Conservation (phyloP, 225 moss, liverwort and hornwort species). For the Straminergon stramineum region DNA sequence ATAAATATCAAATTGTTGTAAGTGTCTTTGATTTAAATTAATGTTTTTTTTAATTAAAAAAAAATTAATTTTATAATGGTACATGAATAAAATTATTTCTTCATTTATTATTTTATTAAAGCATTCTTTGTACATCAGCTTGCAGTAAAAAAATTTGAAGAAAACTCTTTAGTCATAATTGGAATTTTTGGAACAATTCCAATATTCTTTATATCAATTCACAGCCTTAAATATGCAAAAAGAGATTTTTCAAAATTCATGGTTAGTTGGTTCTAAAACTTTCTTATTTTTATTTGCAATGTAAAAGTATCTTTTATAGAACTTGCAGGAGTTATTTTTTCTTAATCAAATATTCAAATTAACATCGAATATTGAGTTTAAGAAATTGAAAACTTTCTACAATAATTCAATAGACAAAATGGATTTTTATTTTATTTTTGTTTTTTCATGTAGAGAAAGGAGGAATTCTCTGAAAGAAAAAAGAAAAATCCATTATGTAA, state of each 20-base stretch:
- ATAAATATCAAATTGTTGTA: slow-evolving; percentile 14
- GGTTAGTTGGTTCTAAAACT: background rate
- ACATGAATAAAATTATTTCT: fast-evolving
- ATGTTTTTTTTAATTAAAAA: background rate
- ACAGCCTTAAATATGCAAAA: background rate
- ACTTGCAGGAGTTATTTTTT: no score
- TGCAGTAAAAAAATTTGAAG: slow-evolving; percentile 8
- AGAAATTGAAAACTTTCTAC: no score
- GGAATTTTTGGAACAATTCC: slow-evolving; percentile 35
- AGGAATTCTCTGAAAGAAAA: background rate
- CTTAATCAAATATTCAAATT: no score
- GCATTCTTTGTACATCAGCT: background rate
- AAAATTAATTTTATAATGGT: background rate
- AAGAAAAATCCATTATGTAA: background rate
- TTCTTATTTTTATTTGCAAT: background rate
- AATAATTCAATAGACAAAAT: no score
- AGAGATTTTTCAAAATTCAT: background rate
- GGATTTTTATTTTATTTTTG: background rate
- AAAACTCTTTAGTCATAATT: background rate
- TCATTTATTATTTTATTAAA: background rate
- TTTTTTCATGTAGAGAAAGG: background rate
- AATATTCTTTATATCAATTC: slow-evolving; percentile 11
- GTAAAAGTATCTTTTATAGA: background rate
- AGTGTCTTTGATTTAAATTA: background rate
- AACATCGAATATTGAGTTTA: background rate